These are phyloP conservation scores for Hsuehochloa calcarea DNA, from an alignment of 176 grass and related monocot species.

Conservation along the genomic window DNA sequence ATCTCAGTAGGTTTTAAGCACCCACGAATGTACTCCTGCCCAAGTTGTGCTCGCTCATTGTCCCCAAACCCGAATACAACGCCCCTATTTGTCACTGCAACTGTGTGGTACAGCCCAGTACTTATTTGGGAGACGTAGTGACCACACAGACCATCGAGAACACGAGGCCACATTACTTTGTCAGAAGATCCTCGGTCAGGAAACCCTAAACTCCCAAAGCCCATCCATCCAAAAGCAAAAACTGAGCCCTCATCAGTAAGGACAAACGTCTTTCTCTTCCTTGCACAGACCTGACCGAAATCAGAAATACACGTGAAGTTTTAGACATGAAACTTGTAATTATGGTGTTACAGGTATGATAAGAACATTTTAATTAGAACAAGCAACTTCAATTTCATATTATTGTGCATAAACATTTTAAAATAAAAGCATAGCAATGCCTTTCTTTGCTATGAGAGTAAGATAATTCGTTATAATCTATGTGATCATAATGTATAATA, in stretches of 20 bases:
- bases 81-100: slow-evolving; percentile 83
- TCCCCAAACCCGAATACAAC: slow-evolving; percentile 95
- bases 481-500: not conserved
- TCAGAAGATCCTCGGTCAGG: slow-evolving; percentile 77
- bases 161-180: slow-evolving; percentile 74
- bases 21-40: slow-evolving; percentile 73
- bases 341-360: not conserved
- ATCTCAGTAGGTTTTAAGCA: slow-evolving; percentile 97
- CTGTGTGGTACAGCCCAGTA: slow-evolving; percentile 93
- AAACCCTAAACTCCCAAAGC: slow-evolving; percentile 97
- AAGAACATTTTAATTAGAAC: not conserved
- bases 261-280: slow-evolving; percentile 98
- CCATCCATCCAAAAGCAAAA: slow-evolving; percentile 98
- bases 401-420: not conserved
- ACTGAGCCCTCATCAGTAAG: slow-evolving; percentile 82
- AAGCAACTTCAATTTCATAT: not conserved
- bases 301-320: slow-evolving; percentile 1
- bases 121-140: slow-evolving; percentile 90
- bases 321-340: not conserved
- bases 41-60: slow-evolving; percentile 93
- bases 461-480: not conserved
- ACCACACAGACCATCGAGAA: slow-evolving; percentile 68
- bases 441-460: not conserved
- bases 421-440: not conserved
- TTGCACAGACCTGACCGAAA: slow-evolving; percentile 78